Conservation (phyloP, 2,329 filamentous ascomycete genomes). For the Escovopsis weberi region DNA sequence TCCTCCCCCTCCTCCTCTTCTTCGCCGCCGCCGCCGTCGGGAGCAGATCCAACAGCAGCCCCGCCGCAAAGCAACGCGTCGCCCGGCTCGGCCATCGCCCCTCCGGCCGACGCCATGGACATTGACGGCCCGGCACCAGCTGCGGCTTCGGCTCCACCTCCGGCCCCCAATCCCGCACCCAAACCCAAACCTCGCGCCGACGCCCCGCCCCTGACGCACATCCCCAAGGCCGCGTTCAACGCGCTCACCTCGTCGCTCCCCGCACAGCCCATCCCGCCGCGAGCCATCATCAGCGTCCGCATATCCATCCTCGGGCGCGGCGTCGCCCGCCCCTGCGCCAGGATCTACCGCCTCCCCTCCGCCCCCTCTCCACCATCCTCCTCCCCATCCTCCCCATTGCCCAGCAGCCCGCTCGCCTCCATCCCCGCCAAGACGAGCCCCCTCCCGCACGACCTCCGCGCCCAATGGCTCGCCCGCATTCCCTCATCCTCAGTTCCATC, state of each 20-base stretch:
- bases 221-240: conserved; percentile 18
- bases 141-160: too few relatives aligned
- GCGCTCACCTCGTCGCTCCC: conserved; percentile 11
- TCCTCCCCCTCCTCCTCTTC: too few relatives aligned
- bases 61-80: not conserved
- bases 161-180: too few relatives aligned
- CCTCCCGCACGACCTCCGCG: conserved; percentile 38
- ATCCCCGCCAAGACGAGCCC: conserved; percentile 31
- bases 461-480: conserved; percentile 55
- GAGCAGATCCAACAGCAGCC: not conserved
- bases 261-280: conserved; percentile 15
- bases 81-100: not conserved
- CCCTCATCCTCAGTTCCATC: conserved; percentile 10
- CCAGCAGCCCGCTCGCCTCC: conserved; percentile 23
- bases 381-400: conserved; percentile 11
- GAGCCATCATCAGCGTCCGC: conserved; percentile 43
- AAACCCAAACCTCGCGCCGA: not conserved
- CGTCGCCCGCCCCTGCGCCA: conserved; percentile 53
- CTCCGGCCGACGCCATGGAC: conserved; percentile 19
- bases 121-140: conserved; percentile 9
- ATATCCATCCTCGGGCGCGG: conserved; percentile 58
- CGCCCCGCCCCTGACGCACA: conserved; percentile 8
- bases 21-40: not conserved
- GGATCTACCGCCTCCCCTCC: conserved; percentile 70
- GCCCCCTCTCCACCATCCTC: too few relatives aligned